Conservation (phyloP, 805 yeast species). For the Vanderwaltozyma tropicalis region DNA sequence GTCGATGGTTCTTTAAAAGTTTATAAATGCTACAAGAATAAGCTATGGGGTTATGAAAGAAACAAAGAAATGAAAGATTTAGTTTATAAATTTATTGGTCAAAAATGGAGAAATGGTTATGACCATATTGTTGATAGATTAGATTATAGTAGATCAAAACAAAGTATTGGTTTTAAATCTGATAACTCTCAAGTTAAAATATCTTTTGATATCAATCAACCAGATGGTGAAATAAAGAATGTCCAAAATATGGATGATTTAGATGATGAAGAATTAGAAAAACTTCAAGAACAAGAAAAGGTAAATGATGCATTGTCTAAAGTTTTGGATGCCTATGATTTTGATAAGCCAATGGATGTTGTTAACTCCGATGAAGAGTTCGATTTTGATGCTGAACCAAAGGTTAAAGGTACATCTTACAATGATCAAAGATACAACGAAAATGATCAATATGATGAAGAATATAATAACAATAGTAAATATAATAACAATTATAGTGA, state of each 20-base stretch:
- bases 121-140: slow-evolving; percentile 67
- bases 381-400: slow-evolving; percentile 1
- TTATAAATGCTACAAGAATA: slow-evolving; percentile 56
- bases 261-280: slow-evolving; percentile 28
- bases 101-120: slow-evolving; percentile 70
- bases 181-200: neutral
- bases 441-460: neutral
- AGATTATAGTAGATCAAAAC: slow-evolving; percentile 22
- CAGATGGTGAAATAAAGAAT: slow-evolving; percentile 6
- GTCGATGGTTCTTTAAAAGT: slow-evolving; percentile 47
- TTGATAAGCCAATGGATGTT: slow-evolving; percentile 40
- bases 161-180: slow-evolving; percentile 2
- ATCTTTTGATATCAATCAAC: slow-evolving; percentile 1
- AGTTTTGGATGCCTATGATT: slow-evolving; percentile 39
- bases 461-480: neutral
- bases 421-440: neutral
- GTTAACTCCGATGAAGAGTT: slow-evolving; percentile 37
- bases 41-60: slow-evolving; percentile 87
- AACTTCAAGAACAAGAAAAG: slow-evolving; percentile 36
- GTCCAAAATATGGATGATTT: slow-evolving; percentile 10
- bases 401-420: neutral
- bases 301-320: slow-evolving; percentile 38
- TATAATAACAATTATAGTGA: neutral
- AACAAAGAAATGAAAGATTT: slow-evolving; percentile 50
- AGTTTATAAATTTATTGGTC: slow-evolving; percentile 50